phyloP scores from a whole-genome alignment of 148 eudicot species.

The Fagopyrum tataricum region DNA sequence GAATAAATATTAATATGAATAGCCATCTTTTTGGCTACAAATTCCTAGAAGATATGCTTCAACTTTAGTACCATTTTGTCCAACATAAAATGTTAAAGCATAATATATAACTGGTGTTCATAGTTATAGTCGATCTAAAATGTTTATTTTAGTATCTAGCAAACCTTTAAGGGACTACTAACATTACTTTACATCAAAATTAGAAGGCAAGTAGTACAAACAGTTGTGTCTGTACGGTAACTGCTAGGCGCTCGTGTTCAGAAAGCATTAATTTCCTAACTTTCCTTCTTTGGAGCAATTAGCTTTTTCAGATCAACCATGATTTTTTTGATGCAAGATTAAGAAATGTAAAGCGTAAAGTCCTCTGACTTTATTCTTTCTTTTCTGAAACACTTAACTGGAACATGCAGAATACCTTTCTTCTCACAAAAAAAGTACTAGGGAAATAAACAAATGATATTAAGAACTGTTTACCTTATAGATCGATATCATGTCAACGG shows the following conservation, averaged over 20 bases:
- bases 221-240: no score
- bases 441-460: not conserved
- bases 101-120: not conserved
- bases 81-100: not conserved
- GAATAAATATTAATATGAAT: not conserved
- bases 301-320: not conserved
- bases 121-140: not conserved
- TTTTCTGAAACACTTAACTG: not conserved
- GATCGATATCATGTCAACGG: slow-evolving; percentile 21
- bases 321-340: not conserved
- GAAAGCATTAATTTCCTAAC: not conserved
- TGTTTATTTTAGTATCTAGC: no score
- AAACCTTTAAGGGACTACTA: no score
- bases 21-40: not conserved
- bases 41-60: not conserved
- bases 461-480: not conserved
- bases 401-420: not conserved
- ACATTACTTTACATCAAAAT: no score
- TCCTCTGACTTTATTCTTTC: not conserved
- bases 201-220: no score
- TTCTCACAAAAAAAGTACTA: not conserved
- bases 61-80: not conserved
- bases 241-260: not conserved
- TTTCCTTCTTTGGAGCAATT: not conserved
- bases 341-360: not conserved